Evolutionary conservation across 75 land plant genomes (phyloP).

Genomic region (Cryptomeria japonica): DNA sequence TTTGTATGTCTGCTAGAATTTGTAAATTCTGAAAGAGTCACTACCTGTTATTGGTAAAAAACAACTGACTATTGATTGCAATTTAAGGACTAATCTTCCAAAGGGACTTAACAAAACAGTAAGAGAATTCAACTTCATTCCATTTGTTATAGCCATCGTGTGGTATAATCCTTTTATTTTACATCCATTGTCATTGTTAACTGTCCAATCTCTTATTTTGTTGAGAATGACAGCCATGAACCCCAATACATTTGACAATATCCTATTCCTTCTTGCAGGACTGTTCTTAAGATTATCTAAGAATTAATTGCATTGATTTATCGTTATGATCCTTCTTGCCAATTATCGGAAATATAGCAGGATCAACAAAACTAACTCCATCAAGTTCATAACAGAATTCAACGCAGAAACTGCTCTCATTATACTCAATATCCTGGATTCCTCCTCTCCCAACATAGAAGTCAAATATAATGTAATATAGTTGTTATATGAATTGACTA

Average conservation of each 20-base stretch:
- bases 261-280: neutral
- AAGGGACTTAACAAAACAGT: neutral
- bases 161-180: neutral
- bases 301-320: neutral
- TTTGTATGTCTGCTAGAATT: neutral
- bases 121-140: neutral
- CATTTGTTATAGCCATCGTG: neutral
- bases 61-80: neutral
- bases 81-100: neutral
- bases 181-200: neutral
- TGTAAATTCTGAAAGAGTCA: neutral
- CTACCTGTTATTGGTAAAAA: neutral
- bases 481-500: too few relatives aligned
- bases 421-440: too few relatives aligned
- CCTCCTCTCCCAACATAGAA: too few relatives aligned
- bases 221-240: neutral
- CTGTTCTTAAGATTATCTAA: neutral
- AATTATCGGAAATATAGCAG: too few relatives aligned
- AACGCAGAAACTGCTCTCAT: too few relatives aligned
- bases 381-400: too few relatives aligned
- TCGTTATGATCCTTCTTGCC: neutral
- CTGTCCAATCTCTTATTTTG: neutral
- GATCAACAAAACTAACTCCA: too few relatives aligned
- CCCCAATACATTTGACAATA: neutral
- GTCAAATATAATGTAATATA: too few relatives aligned